These are phyloP conservation scores for Termitomyces sp. DNA, from an alignment of 768 basidiomycete species.

Conservation along the genomic window DNA sequence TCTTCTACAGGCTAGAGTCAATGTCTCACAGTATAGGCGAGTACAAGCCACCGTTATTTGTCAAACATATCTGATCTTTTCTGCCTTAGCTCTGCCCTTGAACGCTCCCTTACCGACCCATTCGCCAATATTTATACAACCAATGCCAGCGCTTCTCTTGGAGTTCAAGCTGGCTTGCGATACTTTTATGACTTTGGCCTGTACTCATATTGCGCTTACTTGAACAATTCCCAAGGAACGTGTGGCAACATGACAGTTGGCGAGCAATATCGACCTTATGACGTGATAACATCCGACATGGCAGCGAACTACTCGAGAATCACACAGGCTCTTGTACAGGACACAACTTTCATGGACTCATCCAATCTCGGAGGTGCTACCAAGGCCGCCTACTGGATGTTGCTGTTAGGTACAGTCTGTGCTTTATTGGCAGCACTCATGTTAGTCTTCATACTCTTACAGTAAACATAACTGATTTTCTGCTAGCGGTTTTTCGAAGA, in stretches of 20 bases:
- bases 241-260: constrained; percentile 63
- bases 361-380: constrained; percentile 58
- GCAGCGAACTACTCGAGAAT: constrained; percentile 51
- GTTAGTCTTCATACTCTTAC: constrained; percentile 36
- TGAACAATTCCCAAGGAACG: constrained; percentile 51
- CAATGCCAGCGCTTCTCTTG: constrained; percentile 60
- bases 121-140: constrained; percentile 61
- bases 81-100: constrained; percentile 43
- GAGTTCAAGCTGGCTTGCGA: constrained; percentile 52
- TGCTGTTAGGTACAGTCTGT: constrained; percentile 67
- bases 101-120: constrained; percentile 46
- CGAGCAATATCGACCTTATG: constrained; percentile 59
- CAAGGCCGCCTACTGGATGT: constrained; percentile 68
- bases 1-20: constrained; percentile 51
- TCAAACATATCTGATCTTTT: background rate
- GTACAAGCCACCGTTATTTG: constrained; percentile 15
- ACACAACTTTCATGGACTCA: constrained; percentile 54
- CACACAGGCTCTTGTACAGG: constrained; percentile 46
- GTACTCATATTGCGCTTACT: constrained; percentile 75
- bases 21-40: constrained; percentile 70
- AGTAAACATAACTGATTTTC: constrained; percentile 6
- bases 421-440: constrained; percentile 60
- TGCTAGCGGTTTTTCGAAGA: constrained; percentile 61
- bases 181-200: constrained; percentile 75
- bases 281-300: constrained; percentile 65